Conservation (phyloP, 78 protist genomes). For the Trichosphaerium sp. region DNA sequence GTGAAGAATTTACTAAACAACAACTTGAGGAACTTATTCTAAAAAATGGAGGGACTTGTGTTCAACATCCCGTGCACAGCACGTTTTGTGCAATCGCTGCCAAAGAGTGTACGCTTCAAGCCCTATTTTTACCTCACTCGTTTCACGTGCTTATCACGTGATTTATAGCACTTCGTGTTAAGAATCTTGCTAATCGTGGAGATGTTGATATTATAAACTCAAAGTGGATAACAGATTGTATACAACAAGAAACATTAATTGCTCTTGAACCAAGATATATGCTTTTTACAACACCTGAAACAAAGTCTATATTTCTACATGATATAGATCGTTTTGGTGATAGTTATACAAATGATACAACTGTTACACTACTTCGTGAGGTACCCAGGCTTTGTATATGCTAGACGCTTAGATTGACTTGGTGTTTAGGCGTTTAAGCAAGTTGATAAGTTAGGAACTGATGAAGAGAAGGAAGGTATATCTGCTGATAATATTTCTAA, state of each 20-base stretch:
- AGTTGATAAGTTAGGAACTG: not conserved
- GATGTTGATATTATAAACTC: constrained; percentile 15
- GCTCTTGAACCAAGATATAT: constrained; percentile 48
- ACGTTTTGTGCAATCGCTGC: not conserved
- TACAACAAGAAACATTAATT: constrained; percentile 2
- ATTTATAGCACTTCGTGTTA: constrained; percentile 22
- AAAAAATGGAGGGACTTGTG: constrained; percentile 41
- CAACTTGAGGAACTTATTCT: constrained; percentile 30
- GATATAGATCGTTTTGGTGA: constrained; percentile 48
- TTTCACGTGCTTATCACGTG: constrained; percentile 4
- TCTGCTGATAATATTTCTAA: not conserved
- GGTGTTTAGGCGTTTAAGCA: constrained; percentile 13
- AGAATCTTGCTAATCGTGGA: constrained; percentile 24
- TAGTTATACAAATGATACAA: constrained; percentile 14
- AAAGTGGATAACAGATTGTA: constrained; percentile 30
- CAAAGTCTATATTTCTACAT: not conserved
- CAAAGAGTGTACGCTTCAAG: not conserved
- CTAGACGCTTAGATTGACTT: not conserved
- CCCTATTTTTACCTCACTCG: not conserved
- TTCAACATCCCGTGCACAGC: constrained; percentile 19
- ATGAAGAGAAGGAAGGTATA: not conserved
- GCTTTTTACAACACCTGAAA: constrained; percentile 28
- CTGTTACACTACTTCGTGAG: constrained; percentile 1
- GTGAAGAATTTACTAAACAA: constrained; percentile 6
- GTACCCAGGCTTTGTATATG: not conserved